Evolutionary conservation across 2,329 filamentous ascomycete genomes (phyloP).

Genomic region (Colletotrichum sp.): DNA sequence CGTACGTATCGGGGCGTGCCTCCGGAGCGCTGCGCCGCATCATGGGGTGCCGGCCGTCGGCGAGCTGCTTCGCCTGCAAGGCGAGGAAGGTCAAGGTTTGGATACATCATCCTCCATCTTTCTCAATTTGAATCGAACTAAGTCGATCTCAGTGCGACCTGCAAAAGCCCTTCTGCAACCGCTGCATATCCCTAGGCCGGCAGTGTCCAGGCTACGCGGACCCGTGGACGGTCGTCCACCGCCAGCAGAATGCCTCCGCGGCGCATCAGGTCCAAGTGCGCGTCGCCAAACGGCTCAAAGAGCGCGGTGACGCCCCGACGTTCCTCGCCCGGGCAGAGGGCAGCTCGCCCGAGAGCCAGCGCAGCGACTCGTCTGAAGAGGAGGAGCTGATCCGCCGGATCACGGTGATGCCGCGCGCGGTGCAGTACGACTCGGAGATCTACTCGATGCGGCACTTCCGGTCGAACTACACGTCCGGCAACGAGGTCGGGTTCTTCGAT

Average conservation of each 20-base stretch:
- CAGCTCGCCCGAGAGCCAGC: background rate
- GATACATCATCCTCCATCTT: background rate
- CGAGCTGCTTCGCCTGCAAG: constrained; percentile 14
- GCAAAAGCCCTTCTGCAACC: constrained; percentile 38
- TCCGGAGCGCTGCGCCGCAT: constrained; percentile 15
- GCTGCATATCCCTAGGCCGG: constrained; percentile 43
- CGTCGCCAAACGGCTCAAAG: constrained; percentile 6
- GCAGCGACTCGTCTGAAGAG: background rate
- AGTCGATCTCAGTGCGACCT: constrained; percentile 40
- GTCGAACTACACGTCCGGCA: background rate
- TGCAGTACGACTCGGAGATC: background rate
- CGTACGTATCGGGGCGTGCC: background rate
- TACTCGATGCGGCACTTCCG: background rate
- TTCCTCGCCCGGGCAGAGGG: background rate
- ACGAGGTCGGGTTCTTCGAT: background rate
- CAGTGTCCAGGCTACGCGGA: constrained; percentile 45
- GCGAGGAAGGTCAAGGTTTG: constrained; percentile 1
- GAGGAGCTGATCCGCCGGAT: background rate
- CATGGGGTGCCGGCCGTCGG: background rate
- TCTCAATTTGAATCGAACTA: background rate
- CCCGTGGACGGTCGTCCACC: constrained; percentile 38
- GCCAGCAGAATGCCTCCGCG: constrained; percentile 8
- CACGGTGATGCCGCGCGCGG: background rate
- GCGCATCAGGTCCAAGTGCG: background rate
- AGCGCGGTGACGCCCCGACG: background rate